Evolutionary conservation across 2,329 filamentous ascomycete species (phyloP), one percentile per base, ranked within the genome.

Genomic region (Chaetomiaceae sp.): DNA sequence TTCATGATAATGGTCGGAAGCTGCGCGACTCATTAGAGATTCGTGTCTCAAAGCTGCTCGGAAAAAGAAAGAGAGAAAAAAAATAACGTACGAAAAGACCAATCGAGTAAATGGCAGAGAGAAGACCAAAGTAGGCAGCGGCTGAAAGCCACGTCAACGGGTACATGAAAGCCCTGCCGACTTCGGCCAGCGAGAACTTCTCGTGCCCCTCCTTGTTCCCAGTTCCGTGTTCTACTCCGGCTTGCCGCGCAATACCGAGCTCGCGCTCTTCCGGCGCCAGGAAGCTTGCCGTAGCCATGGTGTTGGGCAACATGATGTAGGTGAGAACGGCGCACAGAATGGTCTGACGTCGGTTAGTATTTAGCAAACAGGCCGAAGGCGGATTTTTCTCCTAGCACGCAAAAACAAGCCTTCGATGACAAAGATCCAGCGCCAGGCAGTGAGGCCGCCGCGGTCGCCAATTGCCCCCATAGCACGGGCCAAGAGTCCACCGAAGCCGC

Each of bases 371-470:
- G 24, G 24, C 6, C 24, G 24, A 27, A 27, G 24, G 11, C 24
- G 24, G 24, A 27, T 27, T 27, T 11, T 27, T n/a, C n/a, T n/a
- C n/a, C n/a, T n/a, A n/a, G n/a, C n/a, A 47, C 44, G 22, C 38
- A 47, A 32, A 30, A 47, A 62, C 17, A 65, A 58, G 18, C 66
- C 66, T 40, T 67, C 64, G n/a, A 78, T 58, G 37, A 78, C 76
- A 65, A 84, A 73, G 44, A 84, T 81, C 81, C 81, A 89, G 15
- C 83, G 72, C 85, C 85, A 89, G 6, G 79, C 84, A 2, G 73
- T 69, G 17, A 82, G 69, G 2, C 82, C 83, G 0, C 68, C 52
- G 2, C 50, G 26, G 4, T 40, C 22, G 3, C 52, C 50, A 33
- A 55, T 53, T 1, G 38, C 50, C 10, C 22, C 42, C 41, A 55